Evolutionary conservation across 169 alveolate genomes (phyloP), one percentile per base, ranked within the genome.

Genomic region (Babesia bigemina): DNA sequence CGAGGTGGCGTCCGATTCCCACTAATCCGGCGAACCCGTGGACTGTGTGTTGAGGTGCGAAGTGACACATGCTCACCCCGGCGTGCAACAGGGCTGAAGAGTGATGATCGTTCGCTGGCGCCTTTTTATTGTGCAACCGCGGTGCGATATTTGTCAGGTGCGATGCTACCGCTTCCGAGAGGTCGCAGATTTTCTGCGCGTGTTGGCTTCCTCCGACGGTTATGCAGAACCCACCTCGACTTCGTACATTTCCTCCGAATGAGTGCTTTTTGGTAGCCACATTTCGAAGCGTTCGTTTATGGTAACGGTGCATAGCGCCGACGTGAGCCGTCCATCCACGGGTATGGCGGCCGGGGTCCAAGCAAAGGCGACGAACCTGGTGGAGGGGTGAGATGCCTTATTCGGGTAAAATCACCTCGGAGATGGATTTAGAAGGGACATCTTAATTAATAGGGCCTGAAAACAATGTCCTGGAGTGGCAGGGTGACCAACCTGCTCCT

Each of bases 331-430:
- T n/a, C 24, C 48, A 4, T 72, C 84, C 12, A 11, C 62, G 3
- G 28, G 6, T 11, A 67, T 48, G 36, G 50, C 67, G 19, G 52
- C 62, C 13, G 88, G 88, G 13, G 88, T 81, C 88, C 88, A 81
- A 14, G 76, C 52, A 21, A 72, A 66, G 50, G 70, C 61, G 24
- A 81, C 81, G 55, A 81, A 60, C 33, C 88, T 81, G 53, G 22
- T 0, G 11, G 44, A 24, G 19, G 10, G 69, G 29, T 29, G 39
- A 59, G 19, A 21, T 17, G 26, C 17, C 44, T 17, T 33, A 33
- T 57, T 17, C 21, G 19, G 4, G 42, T 17, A 14, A n/a, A 49
- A 2, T 2, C 8, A 81, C 88, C 77, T 81, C 52, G 88, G 78
- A 9, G 60, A 44, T 12, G 52, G 59, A 28, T 71, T 28, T 3